Conservation (phyloP, 1,139 yeast species). For the Magnusiomyces fungicola region DNA sequence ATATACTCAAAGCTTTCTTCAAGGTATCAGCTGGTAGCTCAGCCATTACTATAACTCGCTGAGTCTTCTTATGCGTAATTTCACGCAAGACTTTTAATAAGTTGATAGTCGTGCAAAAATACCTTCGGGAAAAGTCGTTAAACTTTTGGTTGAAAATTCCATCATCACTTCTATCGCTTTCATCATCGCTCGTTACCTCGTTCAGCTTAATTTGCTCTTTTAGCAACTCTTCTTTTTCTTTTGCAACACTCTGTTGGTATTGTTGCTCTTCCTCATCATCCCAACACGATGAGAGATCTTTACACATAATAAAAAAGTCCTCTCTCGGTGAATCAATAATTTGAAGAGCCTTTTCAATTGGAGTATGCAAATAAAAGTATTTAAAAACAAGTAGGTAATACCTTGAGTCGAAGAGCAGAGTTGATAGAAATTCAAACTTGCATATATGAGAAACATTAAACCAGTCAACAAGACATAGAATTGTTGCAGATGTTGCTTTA, state of each 20-base stretch:
- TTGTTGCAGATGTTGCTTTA: slow-evolving; percentile 52
- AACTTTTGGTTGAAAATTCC: slow-evolving; percentile 5
- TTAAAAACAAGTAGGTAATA: slow-evolving; percentile 43
- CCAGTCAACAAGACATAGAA: slow-evolving; percentile 60
- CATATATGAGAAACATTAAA: slow-evolving; percentile 68
- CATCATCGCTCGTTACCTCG: not conserved
- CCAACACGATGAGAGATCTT: slow-evolving; percentile 23
- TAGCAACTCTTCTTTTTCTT: not conserved
- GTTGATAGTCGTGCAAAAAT: slow-evolving; percentile 31
- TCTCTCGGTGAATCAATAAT: slow-evolving; percentile 35
- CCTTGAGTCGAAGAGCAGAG: slow-evolving; percentile 68
- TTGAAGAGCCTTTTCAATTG: slow-evolving; percentile 28
- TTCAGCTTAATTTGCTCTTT: not conserved
- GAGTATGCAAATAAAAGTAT: slow-evolving; percentile 33
- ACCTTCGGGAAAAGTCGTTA: slow-evolving; percentile 26
- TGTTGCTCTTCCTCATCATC: slow-evolving; percentile 7
- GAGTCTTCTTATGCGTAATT: slow-evolving; percentile 34
- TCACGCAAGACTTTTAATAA: slow-evolving; percentile 32
- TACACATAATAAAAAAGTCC: slow-evolving; percentile 43
- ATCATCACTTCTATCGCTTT: not conserved
- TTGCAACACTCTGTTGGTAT: slow-evolving; percentile 9
- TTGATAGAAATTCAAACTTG: slow-evolving; percentile 67
- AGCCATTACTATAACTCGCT: slow-evolving; percentile 36
- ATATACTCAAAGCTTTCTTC: slow-evolving; percentile 37
- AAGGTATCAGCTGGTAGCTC: slow-evolving; percentile 39